Percentiles rank a stretch among this genome's conserved stretches.
Evolutionary conservation across 2,329 filamentous ascomycete species (phyloP).

Genomic region (Blastomyces gilchristii): DNA sequence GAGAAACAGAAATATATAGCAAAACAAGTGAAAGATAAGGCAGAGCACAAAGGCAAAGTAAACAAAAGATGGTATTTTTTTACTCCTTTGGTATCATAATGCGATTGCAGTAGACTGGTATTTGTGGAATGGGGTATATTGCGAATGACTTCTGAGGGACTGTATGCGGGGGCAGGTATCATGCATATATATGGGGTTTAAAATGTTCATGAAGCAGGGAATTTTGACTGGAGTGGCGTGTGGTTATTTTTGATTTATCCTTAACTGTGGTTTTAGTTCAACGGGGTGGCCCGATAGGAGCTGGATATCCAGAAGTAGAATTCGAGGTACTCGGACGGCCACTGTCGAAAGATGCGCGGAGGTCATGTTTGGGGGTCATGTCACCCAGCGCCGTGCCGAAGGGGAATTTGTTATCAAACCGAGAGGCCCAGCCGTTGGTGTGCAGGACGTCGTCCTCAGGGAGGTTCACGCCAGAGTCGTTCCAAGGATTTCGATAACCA

Average conservation of each 20-base stretch:
- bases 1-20: background rate
- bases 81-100: constrained; percentile 16
- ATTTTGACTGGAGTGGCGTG: constrained; percentile 30
- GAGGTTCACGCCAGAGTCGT: constrained; percentile 91
- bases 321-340: constrained; percentile 88
- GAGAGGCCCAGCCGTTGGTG: constrained; percentile 46
- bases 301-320: constrained; percentile 96
- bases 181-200: background rate
- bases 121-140: constrained; percentile 33
- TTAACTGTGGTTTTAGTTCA: constrained; percentile 37
- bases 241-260: constrained; percentile 22
- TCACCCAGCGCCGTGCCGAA: constrained; percentile 60
- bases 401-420: constrained; percentile 55
- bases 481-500: constrained; percentile 95
- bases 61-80: background rate
- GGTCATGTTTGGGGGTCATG: constrained; percentile 70
- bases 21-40: background rate
- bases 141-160: constrained; percentile 19
- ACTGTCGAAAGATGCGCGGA: constrained; percentile 79
- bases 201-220: constrained; percentile 20
- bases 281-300: constrained; percentile 81
- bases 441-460: constrained; percentile 68
- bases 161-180: background rate
- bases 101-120: constrained; percentile 13
- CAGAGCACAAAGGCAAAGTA: background rate